Percentiles rank a stretch among this genome's conserved stretches.
phyloP scores from a whole-genome alignment of 2,329 filamentous ascomycete species.

The Clonostachys solani region DNA sequence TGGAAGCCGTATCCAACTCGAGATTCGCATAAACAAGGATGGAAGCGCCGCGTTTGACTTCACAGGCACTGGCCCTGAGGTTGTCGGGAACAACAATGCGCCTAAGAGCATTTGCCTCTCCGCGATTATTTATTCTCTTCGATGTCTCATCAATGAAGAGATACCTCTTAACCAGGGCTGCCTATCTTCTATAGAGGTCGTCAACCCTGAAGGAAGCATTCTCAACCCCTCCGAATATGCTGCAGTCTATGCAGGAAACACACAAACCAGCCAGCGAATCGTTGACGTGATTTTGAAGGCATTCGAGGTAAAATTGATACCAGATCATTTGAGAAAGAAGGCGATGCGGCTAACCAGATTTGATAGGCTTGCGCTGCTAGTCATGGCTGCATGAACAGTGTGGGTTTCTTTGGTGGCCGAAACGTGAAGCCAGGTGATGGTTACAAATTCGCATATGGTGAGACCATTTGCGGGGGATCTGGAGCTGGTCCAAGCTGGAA shows the following conservation, averaged over 20 bases:
- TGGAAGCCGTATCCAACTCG: conserved; percentile 24
- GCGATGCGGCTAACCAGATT: no score
- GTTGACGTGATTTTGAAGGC: conserved; percentile 22
- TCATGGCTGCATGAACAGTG: conserved; percentile 17
- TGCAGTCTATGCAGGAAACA: conserved; percentile 58
- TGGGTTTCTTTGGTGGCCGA: no score
- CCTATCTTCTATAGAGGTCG: conserved; percentile 23
- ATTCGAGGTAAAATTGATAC: conserved; percentile 8
- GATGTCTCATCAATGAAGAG: conserved; percentile 24
- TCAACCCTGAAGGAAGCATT: conserved; percentile 20
- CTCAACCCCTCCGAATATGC: conserved; percentile 22
- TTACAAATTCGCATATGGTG: conserved; percentile 53
- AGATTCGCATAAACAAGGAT: conserved; percentile 18
- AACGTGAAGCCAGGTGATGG: no score
- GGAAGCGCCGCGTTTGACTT: conserved; percentile 29
- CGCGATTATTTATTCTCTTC: conserved; percentile 30
- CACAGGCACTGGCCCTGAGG: conserved; percentile 23
- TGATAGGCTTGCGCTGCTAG: conserved; percentile 9
- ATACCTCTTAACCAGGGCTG: conserved; percentile 34
- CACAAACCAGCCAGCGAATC: conserved; percentile 32
- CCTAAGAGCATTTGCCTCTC: conserved; percentile 28
- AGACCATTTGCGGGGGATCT: conserved; percentile 72
- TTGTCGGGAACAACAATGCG: conserved; percentile 26
- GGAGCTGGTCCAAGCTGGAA: conserved; percentile 69
- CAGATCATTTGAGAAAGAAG: no score